A percentile compares a stretch with the other conserved stretches of the same genome.
phyloP scores from a whole-genome alignment of 2,329 filamentous ascomycete genomes.

The Apiospora arundinis region DNA sequence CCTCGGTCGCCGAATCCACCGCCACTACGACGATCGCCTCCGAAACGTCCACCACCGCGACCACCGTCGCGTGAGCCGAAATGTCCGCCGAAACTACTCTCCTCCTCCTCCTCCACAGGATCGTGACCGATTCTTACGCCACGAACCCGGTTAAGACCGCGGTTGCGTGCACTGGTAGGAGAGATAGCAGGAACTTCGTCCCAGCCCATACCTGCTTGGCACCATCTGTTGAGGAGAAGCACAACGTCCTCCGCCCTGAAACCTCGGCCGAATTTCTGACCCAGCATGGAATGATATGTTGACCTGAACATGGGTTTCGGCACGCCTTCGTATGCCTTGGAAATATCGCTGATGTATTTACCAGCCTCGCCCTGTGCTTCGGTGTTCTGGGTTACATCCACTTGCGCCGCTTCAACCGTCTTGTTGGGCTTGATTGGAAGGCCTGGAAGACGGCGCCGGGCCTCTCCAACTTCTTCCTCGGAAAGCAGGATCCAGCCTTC shows the following conservation, averaged over 20 bases:
- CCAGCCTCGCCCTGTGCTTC: slow-evolving; percentile 45
- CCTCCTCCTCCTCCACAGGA: slow-evolving; percentile 8
- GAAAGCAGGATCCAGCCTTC: slow-evolving; percentile 73
- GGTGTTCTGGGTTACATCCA: slow-evolving; percentile 54
- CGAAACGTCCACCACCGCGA: slow-evolving; percentile 24
- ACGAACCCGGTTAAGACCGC: slow-evolving; percentile 35
- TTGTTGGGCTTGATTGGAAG: slow-evolving; percentile 66
- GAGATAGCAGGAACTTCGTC: slow-evolving; percentile 51
- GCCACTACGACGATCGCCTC: slow-evolving; percentile 21
- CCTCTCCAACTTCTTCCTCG: slow-evolving; percentile 55
- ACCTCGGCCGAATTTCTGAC: slow-evolving; percentile 51
- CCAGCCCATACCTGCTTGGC: slow-evolving; percentile 58
- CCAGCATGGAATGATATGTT: slow-evolving; percentile 65
- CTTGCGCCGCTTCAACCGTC: slow-evolving; percentile 56
- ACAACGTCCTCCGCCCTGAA: slow-evolving; percentile 46
- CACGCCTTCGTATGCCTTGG: slow-evolving; percentile 49
- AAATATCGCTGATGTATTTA: slow-evolving; percentile 50
- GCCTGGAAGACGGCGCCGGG: slow-evolving; percentile 58
- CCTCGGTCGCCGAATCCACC: slow-evolving; percentile 20
- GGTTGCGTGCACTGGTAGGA: slow-evolving; percentile 29
- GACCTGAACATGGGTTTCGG: slow-evolving; percentile 48
- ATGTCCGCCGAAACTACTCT: slow-evolving; percentile 20
- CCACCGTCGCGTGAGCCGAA: slow-evolving; percentile 31
- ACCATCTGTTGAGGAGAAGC: slow-evolving; percentile 60
- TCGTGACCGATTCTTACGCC: slow-evolving; percentile 37